Evolutionary conservation across 176 grass and related monocot genomes (phyloP).

Genomic region (Phoenix dactylifera): DNA sequence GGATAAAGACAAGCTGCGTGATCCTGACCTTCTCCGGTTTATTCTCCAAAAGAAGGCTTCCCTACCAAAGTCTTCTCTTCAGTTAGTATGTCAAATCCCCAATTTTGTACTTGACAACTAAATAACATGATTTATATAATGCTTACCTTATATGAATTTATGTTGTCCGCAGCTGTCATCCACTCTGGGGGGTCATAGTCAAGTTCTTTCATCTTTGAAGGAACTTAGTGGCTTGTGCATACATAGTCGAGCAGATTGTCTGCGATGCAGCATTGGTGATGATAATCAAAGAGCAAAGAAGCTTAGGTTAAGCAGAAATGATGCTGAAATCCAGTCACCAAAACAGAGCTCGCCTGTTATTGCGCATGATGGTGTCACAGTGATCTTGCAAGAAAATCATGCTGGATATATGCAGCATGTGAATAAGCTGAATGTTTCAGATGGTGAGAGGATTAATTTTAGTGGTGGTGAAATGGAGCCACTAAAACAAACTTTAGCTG

Average conservation of each 20-base stretch:
- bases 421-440: neutral
- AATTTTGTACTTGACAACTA: neutral
- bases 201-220: slow-evolving; percentile 4
- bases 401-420: neutral
- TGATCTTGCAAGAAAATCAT: neutral
- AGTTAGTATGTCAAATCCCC: slow-evolving; percentile 34
- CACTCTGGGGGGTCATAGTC: neutral
- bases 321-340: no score
- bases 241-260: neutral
- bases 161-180: neutral
- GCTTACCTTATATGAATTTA: neutral
- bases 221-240: neutral
- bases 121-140: neutral
- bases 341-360: no score
- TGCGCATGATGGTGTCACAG: neutral
- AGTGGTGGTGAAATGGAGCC: slow-evolving; percentile 14
- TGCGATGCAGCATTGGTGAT: neutral
- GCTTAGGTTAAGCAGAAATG: neutral
- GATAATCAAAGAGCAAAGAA: slow-evolving; percentile 1
- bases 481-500: neutral
- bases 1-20: slow-evolving; percentile 25
- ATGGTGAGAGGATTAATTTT: slow-evolving; percentile 10
- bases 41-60: slow-evolving; percentile 23
- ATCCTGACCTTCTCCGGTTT: slow-evolving; percentile 23
- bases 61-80: slow-evolving; percentile 34